Evolutionary conservation across 352 stramenopile genomes (phyloP).

Genomic region (Phytophthora syringae): DNA sequence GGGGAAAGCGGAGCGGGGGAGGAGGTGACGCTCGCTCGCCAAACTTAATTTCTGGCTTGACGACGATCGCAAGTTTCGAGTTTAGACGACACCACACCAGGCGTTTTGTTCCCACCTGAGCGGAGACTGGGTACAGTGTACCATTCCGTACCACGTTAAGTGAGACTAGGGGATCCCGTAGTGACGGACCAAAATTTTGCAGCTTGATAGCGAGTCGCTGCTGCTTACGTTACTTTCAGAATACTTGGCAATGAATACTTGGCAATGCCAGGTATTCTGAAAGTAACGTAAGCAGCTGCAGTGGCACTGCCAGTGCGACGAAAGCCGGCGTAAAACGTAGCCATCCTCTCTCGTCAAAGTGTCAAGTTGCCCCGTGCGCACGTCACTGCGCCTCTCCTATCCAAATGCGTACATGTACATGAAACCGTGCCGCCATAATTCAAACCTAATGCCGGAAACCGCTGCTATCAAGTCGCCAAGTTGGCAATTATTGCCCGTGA

Average conservation of each 20-base stretch:
- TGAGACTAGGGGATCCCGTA: neutral
- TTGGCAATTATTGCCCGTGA: no score
- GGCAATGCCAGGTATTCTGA: no score
- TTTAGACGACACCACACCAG: neutral
- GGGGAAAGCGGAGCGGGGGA: conserved; percentile 1
- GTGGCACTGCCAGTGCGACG: no score
- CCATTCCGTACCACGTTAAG: neutral
- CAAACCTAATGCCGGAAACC: no score
- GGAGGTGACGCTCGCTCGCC: neutral
- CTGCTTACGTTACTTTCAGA: no score
- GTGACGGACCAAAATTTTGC: neutral
- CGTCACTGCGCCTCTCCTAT: conserved; percentile 19
- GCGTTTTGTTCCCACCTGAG: conserved; percentile 1
- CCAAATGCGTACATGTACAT: neutral
- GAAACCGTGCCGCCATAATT: no score
- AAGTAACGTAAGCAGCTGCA: conserved; percentile 12
- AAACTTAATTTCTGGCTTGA: conserved; percentile 7
- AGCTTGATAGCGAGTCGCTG: neutral
- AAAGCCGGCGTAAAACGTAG: conserved; percentile 5
- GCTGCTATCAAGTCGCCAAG: no score
- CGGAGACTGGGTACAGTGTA: neutral
- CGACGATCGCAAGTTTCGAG: conserved; percentile 15
- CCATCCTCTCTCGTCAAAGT: neutral
- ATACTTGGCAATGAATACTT: no score
- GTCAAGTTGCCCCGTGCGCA: conserved; percentile 1